Percentiles rank a stretch among this genome's conserved stretches.
These are phyloP conservation scores for Massariosphaeria phaeospora DNA, from an alignment of 495 filamentous ascomycete genomes.

Conservation along the genomic window DNA sequence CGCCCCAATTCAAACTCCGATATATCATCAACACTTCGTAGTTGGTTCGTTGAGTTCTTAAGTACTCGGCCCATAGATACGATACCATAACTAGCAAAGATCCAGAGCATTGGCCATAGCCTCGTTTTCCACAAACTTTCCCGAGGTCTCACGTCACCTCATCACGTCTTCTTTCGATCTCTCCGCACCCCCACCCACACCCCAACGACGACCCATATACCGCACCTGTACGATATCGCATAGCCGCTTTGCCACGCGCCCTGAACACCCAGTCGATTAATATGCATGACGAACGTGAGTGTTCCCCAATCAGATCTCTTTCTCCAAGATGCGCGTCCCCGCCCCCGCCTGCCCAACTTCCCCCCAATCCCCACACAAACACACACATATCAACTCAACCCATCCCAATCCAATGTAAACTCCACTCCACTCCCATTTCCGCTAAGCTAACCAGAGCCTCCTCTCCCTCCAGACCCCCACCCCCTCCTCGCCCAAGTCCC, in stretches of 20 bases:
- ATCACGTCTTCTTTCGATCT: too few species aligned
- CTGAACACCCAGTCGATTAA: not conserved
- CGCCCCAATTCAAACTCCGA: too few species aligned
- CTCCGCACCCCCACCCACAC: too few species aligned
- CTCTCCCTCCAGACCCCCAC: slow-evolving; percentile 58
- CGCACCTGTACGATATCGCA: not conserved
- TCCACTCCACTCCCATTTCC: not conserved
- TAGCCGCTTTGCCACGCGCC: slow-evolving; percentile 14
- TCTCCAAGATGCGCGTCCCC: slow-evolving; percentile 2
- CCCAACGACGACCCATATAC: not conserved
- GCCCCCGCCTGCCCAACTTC: not conserved
- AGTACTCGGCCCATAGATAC: too few species aligned
- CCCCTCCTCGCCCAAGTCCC: slow-evolving; percentile 87
- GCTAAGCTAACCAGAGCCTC: slow-evolving; percentile 5
- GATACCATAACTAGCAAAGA: too few species aligned
- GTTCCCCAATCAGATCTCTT: not conserved
- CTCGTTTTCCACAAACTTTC: too few species aligned
- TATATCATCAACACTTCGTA: too few species aligned
- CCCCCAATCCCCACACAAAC: not conserved
- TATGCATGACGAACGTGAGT: slow-evolving; percentile 36
- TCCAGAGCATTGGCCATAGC: too few species aligned
- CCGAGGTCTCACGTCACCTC: too few species aligned
- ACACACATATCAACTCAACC: not conserved
- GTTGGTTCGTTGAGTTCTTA: too few species aligned
- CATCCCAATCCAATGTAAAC: too few species aligned